phyloP scores from a whole-genome alignment of 2,329 filamentous ascomycete genomes.

The Exophiala spinifera region DNA sequence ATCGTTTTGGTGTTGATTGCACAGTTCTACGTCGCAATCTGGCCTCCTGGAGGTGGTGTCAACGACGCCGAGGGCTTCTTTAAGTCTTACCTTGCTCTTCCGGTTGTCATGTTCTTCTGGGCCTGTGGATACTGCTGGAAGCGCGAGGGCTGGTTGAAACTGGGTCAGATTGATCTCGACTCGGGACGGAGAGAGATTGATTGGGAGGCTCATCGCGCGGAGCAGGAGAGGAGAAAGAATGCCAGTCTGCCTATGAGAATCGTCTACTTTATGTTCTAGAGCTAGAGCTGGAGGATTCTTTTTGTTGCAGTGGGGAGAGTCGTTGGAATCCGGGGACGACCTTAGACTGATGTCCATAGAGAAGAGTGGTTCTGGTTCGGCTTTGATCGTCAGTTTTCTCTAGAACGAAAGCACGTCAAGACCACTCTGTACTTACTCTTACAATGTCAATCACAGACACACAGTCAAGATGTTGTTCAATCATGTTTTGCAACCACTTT shows the following conservation, averaged over 20 bases:
- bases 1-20: conserved; percentile 74
- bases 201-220: conserved; percentile 60
- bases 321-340: no score
- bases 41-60: conserved; percentile 59
- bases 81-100: conserved; percentile 55
- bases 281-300: neutral
- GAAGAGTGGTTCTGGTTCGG: no score
- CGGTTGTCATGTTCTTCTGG: conserved; percentile 58
- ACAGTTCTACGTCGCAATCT: conserved; percentile 85
- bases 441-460: no score
- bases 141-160: conserved; percentile 56
- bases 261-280: conserved; percentile 6
- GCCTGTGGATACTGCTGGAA: conserved; percentile 62
- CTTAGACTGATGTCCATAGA: no score
- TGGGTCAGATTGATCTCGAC: conserved; percentile 64
- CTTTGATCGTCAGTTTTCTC: no score
- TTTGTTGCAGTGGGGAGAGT: no score
- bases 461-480: no score
- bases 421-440: no score
- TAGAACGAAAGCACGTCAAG: no score
- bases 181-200: conserved; percentile 62
- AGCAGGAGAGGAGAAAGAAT: conserved; percentile 1
- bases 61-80: conserved; percentile 67
- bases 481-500: no score
- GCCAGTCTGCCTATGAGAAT: conserved; percentile 1